phyloP scores from a whole-genome alignment of 2,329 filamentous ascomycete species.

The Dactylellina drechsleri region DNA sequence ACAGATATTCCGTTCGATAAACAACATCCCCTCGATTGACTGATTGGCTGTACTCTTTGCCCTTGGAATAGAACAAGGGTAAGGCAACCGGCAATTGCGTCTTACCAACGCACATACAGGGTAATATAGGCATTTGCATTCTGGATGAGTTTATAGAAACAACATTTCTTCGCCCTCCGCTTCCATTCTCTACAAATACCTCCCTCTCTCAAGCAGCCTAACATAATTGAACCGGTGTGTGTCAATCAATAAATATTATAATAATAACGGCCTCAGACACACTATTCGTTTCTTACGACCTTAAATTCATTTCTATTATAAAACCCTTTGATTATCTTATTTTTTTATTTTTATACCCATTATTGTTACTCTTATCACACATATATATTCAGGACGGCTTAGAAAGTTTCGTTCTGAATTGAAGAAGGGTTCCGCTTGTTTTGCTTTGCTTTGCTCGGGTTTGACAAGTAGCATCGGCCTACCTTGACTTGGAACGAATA shows the following conservation, averaged over 20 bases:
- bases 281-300: conserved; percentile 22
- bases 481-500: conserved; percentile 47
- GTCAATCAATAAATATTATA: conserved; percentile 37
- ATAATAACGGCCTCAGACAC: conserved; percentile 22
- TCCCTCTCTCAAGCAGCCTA: conserved; percentile 23
- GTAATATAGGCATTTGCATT: conserved; percentile 52
- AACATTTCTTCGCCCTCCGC: conserved; percentile 20
- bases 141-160: conserved; percentile 44
- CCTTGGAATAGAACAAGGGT: conserved; percentile 42
- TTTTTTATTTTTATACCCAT: conserved; percentile 2
- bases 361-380: conserved; percentile 7
- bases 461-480: conserved; percentile 38
- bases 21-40: conserved; percentile 36
- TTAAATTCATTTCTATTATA: not conserved
- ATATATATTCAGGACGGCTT: not conserved
- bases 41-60: conserved; percentile 29
- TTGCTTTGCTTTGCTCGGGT: conserved; percentile 18
- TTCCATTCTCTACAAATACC: conserved; percentile 42
- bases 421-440: conserved; percentile 26
- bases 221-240: conserved; percentile 8
- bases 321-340: conserved; percentile 15
- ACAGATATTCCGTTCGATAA: conserved; percentile 16
- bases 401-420: not conserved
- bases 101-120: conserved; percentile 52
- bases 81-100: conserved; percentile 41